Evolutionary conservation across 495 filamentous ascomycete genomes (phyloP).

Genomic region (Copromyces sp.): DNA sequence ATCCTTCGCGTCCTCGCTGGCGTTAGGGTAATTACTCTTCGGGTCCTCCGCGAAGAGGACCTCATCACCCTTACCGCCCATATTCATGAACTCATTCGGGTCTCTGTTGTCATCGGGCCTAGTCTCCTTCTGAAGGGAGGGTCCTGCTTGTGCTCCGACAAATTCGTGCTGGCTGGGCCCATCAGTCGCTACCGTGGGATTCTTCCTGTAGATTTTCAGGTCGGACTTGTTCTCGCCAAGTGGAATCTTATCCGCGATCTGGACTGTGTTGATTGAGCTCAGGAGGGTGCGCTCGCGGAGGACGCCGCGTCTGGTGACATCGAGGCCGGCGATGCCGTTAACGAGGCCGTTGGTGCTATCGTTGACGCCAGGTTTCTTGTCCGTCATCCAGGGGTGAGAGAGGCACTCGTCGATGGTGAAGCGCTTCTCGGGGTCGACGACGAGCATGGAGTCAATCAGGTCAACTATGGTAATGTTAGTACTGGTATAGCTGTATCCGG

Average conservation of each 20-base stretch:
- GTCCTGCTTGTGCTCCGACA: background rate
- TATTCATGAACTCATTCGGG: constrained; percentile 63
- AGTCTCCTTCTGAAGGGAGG: constrained; percentile 33
- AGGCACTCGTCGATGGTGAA: constrained; percentile 86
- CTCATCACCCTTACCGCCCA: constrained; percentile 79
- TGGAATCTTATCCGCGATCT: constrained; percentile 52
- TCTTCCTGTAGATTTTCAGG: constrained; percentile 73
- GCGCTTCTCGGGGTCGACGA: constrained; percentile 70
- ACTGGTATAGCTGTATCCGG: background rate
- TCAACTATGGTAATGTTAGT: constrained; percentile 47
- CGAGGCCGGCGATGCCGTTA: constrained; percentile 66
- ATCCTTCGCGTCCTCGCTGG: constrained; percentile 20
- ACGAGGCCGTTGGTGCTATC: constrained; percentile 94
- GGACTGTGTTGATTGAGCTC: constrained; percentile 68
- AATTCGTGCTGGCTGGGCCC: constrained; percentile 3
- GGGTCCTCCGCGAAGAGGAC: constrained; percentile 57
- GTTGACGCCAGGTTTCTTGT: constrained; percentile 40
- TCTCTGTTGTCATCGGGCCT: constrained; percentile 54
- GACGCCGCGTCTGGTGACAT: constrained; percentile 73
- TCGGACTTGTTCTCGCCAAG: constrained; percentile 42
- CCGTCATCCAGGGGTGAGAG: constrained; percentile 79
- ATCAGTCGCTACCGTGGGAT: constrained; percentile 33
- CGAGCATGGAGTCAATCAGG: constrained; percentile 91
- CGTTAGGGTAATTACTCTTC: constrained; percentile 31
- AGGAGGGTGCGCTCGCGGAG: constrained; percentile 77